Evolutionary conservation across 2,329 filamentous ascomycete genomes (phyloP).

Genomic region (Daldinia eschscholtzii): DNA sequence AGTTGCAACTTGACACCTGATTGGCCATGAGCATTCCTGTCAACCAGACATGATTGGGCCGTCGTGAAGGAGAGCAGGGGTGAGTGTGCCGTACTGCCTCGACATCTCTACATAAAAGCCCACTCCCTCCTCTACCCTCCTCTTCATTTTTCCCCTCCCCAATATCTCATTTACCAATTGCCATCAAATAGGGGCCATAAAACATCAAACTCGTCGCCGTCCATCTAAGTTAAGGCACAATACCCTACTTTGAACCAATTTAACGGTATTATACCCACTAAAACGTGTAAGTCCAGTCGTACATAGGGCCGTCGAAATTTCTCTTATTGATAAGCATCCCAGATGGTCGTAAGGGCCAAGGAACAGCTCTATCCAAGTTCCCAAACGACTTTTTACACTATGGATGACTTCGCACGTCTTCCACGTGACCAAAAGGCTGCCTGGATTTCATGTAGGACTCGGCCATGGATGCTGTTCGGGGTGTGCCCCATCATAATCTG

Average conservation of each 20-base stretch:
- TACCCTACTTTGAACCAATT: constrained; percentile 37
- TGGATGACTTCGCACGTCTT: constrained; percentile 9
- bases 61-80: constrained; percentile 30
- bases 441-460: constrained; percentile 34
- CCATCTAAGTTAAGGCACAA: constrained; percentile 33
- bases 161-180: constrained; percentile 24
- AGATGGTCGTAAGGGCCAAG: constrained; percentile 24
- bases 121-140: constrained; percentile 42
- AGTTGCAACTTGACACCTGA: constrained; percentile 30
- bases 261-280: constrained; percentile 23
- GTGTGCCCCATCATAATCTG: constrained; percentile 15
- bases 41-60: constrained; percentile 44
- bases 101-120: constrained; percentile 49
- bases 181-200: constrained; percentile 40
- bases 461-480: background rate
- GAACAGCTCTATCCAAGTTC: background rate
- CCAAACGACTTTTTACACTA: constrained; percentile 13
- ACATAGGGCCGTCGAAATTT: constrained; percentile 13
- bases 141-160: constrained; percentile 41
- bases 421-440: constrained; percentile 33
- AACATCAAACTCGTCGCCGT: constrained; percentile 36
- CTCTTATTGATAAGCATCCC: constrained; percentile 22
- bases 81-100: constrained; percentile 43
- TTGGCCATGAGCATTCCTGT: constrained; percentile 23
- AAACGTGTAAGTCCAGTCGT: constrained; percentile 35